phyloP scores from a whole-genome alignment of 2,329 filamentous ascomycete genomes.

The Pyrenophora tritici-repentis region DNA sequence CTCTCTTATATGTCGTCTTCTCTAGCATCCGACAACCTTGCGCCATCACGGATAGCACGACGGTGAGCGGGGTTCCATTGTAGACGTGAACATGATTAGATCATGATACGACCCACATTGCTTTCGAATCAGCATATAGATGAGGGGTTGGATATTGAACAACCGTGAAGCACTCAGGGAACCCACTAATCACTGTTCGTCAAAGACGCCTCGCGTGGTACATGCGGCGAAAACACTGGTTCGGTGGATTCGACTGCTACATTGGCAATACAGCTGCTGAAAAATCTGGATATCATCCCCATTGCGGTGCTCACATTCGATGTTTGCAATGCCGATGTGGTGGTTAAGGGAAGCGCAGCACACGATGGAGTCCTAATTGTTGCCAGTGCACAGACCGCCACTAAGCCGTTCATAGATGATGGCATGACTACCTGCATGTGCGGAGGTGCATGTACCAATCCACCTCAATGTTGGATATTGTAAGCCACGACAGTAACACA shows the following conservation, averaged over 20 bases:
- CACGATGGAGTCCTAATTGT: not conserved
- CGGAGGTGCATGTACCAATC: too few relatives aligned
- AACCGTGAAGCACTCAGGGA: not conserved
- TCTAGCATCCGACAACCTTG: not conserved
- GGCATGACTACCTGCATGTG: not conserved
- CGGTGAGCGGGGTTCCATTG: too few relatives aligned
- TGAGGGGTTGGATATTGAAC: not conserved
- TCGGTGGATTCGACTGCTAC: too few relatives aligned
- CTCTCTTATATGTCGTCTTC: conserved; percentile 5
- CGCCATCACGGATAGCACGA: too few relatives aligned
- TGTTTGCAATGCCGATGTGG: not conserved
- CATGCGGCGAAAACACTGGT: not conserved
- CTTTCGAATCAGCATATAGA: not conserved
- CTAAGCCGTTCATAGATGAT: not conserved
- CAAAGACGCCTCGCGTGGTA: too few relatives aligned
- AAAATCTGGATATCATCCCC: too few relatives aligned
- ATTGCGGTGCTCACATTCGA: not conserved
- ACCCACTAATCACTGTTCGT: not conserved
- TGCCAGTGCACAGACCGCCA: not conserved
- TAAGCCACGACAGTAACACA: too few relatives aligned
- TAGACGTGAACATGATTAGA: too few relatives aligned
- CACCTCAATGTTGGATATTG: too few relatives aligned
- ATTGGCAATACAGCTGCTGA: too few relatives aligned
- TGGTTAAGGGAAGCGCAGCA: not conserved
- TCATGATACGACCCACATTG: too few relatives aligned